Base-by-base conservation (phyloP, 768 basidiomycete genomes). In the Gelatoporia subvermispora region DNA sequence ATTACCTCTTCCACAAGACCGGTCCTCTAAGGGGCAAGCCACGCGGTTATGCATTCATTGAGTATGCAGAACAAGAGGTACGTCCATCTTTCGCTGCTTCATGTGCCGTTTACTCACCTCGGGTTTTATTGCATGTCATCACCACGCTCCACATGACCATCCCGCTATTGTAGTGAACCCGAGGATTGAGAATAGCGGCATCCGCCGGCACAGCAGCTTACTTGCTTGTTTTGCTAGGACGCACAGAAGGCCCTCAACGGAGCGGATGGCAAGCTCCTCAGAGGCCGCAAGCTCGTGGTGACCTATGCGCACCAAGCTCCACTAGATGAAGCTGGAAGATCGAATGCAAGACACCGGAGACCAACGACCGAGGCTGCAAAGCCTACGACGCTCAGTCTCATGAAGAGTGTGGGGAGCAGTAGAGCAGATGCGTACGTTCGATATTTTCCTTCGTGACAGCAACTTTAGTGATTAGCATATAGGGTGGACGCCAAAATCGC, bases 1-100 rank as follows among this genome's bases (percentile, higher is more conserved):
- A 99, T 67, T 97, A 84, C 65, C 76, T 97, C 53, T 97, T 97
- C 62, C 94, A 99, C 75, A 97, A 95, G 68, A 73, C 86, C 0
- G 96, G 95, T 0, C 76, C 82, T 11, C 68, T 84, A 60, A 93
- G 85, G 63, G 96, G 96, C n/a, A 96, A 90, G 64, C 94, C 96
- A 0, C 75, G 94, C 11, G 95, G 96, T 4, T 98, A 95, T 66
- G 94, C 93, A 0, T 99, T 98, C 57, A 69, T 99, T 25, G 91
- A 97, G 69, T 97, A 84, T 60, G 74, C 74, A 24, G 77, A 77
- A 38, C 75, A 83, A 69, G 80, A 83, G 69, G 95, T 98, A 69
- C 74, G 89, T 84, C 44, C 18, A 21, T 21, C 42, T 41, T 56
- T 52, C 49, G 58, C 47, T 45, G 41, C 46, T 42, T 47, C 60